Conservation (phyloP, 192 early-diverging fungal genomes). For the Linnemannia elongata region DNA sequence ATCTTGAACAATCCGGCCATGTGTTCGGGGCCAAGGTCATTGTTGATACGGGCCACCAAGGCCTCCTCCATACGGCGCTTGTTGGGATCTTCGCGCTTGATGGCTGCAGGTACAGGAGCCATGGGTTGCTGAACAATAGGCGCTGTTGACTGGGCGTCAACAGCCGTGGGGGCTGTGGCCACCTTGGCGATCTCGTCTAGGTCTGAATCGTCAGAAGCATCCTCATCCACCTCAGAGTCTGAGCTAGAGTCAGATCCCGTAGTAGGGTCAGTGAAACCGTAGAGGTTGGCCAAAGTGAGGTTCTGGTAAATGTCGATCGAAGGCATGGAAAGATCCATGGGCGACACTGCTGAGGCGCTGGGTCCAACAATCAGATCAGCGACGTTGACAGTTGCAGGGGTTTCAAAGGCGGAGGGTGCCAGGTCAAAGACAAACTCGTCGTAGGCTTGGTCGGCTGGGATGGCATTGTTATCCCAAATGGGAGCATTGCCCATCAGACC, state of each 20-base stretch:
- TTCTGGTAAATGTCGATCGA: conserved; percentile 33
- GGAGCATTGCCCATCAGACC: conserved; percentile 29
- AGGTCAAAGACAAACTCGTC: conserved; percentile 54
- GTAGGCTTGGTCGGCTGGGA: conserved; percentile 46
- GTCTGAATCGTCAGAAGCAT: conserved; percentile 13
- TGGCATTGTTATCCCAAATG: conserved; percentile 32
- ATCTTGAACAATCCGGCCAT: conserved; percentile 48
- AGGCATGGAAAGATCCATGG: conserved; percentile 22
- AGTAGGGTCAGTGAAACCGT: conserved; percentile 34
- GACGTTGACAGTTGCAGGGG: conserved; percentile 42
- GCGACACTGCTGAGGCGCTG: conserved; percentile 24
- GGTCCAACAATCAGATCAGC: conserved; percentile 53
- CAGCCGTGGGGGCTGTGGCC: background rate
- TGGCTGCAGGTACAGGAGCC: background rate
- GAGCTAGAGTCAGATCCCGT: conserved; percentile 27
- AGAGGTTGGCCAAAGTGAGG: conserved; percentile 37
- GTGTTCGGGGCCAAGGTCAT: conserved; percentile 50
- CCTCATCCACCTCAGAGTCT: conserved; percentile 27
- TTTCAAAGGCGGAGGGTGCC: conserved; percentile 27
- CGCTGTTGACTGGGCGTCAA: background rate
- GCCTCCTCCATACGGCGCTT: conserved; percentile 52
- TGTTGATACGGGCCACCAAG: conserved; percentile 44
- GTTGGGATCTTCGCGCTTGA: conserved; percentile 38
- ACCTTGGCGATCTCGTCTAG: background rate
- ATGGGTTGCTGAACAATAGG: background rate